Conservation (phyloP, 1,139 yeast genomes). For the Geotrichum klebahnii region DNA sequence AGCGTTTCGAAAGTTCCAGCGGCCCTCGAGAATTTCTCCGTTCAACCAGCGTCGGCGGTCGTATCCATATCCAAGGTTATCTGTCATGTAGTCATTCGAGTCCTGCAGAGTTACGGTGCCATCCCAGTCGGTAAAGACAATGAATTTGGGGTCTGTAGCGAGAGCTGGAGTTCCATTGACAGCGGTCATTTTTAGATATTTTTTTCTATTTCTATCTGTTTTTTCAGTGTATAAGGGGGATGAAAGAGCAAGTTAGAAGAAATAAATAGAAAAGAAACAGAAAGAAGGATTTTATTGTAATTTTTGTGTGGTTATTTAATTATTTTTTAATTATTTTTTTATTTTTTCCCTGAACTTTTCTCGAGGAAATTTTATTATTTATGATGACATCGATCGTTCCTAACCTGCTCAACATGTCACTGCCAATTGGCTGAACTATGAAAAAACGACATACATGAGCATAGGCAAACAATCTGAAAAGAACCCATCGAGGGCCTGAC, state of each 20-base stretch:
- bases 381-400: too few relatives aligned
- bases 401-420: too few relatives aligned
- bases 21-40: slow-evolving; percentile 67
- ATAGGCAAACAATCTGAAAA: too few relatives aligned
- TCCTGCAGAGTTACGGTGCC: slow-evolving; percentile 93
- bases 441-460: too few relatives aligned
- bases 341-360: too few relatives aligned
- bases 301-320: too few relatives aligned
- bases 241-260: not conserved
- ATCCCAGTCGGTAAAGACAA: slow-evolving; percentile 94
- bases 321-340: too few relatives aligned
- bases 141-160: slow-evolving; percentile 50
- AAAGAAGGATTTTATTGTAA: too few relatives aligned
- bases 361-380: too few relatives aligned
- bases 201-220: not conserved
- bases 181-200: slow-evolving; percentile 9
- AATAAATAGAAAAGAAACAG: not conserved
- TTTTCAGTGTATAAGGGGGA: not conserved
- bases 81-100: slow-evolving; percentile 87
- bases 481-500: too few relatives aligned
- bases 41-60: slow-evolving; percentile 63
- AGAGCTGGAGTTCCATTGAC: slow-evolving; percentile 32
- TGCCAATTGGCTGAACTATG: too few relatives aligned
- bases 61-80: slow-evolving; percentile 79
- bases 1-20: slow-evolving; percentile 66